Evolutionary conservation across 2,329 filamentous ascomycete species (phyloP).

Genomic region (Botrytis fragariae): DNA sequence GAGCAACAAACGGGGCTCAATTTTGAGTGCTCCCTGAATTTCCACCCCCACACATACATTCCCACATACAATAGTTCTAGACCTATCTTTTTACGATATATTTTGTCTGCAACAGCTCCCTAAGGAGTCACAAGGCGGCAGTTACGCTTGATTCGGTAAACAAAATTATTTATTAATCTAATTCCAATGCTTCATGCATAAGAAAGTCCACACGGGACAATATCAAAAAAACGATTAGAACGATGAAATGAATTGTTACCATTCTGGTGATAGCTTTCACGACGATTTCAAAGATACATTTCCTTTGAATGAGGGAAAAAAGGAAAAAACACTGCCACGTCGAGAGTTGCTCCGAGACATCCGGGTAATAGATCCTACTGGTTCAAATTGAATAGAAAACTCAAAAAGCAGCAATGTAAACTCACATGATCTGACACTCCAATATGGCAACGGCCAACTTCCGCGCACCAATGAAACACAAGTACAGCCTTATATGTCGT

Average conservation of each 20-base stretch:
- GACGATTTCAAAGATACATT: neutral
- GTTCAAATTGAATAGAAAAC: neutral
- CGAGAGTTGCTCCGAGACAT: slow-evolving; percentile 20
- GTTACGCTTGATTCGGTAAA: slow-evolving; percentile 19
- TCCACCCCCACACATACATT: slow-evolving; percentile 14
- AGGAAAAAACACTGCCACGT: slow-evolving; percentile 17
- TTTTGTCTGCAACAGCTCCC: slow-evolving; percentile 4
- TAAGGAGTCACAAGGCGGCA: slow-evolving; percentile 16
- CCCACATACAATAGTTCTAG: slow-evolving; percentile 15
- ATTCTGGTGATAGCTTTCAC: slow-evolving; percentile 6
- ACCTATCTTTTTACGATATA: slow-evolving; percentile 16
- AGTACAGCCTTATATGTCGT: slow-evolving; percentile 21
- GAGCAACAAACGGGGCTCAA: slow-evolving; percentile 5
- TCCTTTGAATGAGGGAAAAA: neutral
- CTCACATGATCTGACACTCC: slow-evolving; percentile 22
- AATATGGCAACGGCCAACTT: slow-evolving; percentile 19
- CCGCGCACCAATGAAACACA: slow-evolving; percentile 24
- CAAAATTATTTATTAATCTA: slow-evolving; percentile 14
- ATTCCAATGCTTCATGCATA: slow-evolving; percentile 5
- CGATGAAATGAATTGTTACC: slow-evolving; percentile 1
- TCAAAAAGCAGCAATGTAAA: slow-evolving; percentile 21
- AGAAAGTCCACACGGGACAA: neutral
- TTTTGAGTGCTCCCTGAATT: slow-evolving; percentile 10
- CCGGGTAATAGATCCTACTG: slow-evolving; percentile 15
- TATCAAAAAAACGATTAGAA: neutral